Conservation (phyloP, 192 early-diverging fungal species). For the Mortierella antarctica region DNA sequence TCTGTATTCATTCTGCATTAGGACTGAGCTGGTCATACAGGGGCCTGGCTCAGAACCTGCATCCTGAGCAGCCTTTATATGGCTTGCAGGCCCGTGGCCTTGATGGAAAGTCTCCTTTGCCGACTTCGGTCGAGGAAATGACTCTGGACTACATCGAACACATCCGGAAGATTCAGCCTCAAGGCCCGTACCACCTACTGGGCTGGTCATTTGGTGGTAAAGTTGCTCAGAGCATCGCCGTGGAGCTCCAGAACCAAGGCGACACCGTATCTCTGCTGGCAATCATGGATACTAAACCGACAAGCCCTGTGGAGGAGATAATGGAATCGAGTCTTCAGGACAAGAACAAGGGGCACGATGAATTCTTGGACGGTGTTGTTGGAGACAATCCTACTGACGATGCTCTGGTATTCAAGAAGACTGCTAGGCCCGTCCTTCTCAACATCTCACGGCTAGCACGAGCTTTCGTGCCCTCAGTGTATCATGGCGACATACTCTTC, state of each 20-base stretch:
- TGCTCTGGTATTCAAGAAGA: too few relatives aligned
- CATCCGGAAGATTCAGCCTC: slow-evolving; percentile 11
- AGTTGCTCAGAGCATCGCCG: slow-evolving; percentile 3
- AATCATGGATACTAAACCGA: slow-evolving; percentile 16
- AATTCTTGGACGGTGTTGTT: neutral
- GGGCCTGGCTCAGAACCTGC: slow-evolving; percentile 8
- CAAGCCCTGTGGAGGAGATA: neutral
- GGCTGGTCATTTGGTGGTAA: slow-evolving; percentile 18
- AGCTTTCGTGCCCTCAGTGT: neutral
- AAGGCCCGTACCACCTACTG: slow-evolving; percentile 13
- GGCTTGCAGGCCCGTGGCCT: slow-evolving; percentile 36
- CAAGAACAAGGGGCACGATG: neutral
- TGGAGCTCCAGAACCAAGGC: slow-evolving; percentile 7
- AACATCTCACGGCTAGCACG: too few relatives aligned
- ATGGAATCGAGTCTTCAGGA: neutral
- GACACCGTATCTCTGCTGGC: slow-evolving; percentile 3
- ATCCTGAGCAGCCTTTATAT: slow-evolving; percentile 28
- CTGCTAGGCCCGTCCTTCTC: too few relatives aligned
- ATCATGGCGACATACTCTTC: neutral
- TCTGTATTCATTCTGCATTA: slow-evolving; percentile 26
- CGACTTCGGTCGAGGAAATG: slow-evolving; percentile 15
- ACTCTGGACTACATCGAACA: slow-evolving; percentile 17
- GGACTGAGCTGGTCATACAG: slow-evolving; percentile 23
- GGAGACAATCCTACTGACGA: too few relatives aligned
- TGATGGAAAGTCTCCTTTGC: neutral